phyloP scores from a whole-genome alignment of 768 basidiomycete species.

The Pseudohyphozyma bogoriensis region DNA sequence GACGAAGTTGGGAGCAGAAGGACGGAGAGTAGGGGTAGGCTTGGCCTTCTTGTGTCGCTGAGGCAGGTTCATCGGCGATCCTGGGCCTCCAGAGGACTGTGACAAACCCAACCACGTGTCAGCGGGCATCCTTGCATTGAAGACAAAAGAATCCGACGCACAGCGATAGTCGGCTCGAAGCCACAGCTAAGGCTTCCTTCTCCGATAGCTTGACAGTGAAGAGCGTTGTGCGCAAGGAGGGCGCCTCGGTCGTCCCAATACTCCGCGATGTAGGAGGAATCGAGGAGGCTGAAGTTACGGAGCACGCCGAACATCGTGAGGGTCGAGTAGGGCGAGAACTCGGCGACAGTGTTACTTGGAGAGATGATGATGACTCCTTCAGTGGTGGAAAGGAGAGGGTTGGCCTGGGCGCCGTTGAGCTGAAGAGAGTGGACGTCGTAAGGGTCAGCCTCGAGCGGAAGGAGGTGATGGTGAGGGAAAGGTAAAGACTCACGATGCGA shows the following conservation, averaged over 20 bases:
- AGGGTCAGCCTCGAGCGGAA: neutral
- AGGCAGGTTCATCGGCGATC: too few relatives aligned
- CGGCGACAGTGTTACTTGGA: neutral
- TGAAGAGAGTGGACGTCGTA: neutral
- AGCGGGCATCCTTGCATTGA: too few relatives aligned
- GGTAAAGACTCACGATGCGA: slow-evolving; percentile 3
- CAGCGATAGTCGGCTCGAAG: slow-evolving; percentile 36
- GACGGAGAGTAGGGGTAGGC: too few relatives aligned
- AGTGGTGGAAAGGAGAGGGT: slow-evolving; percentile 15
- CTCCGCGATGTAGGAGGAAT: slow-evolving; percentile 48
- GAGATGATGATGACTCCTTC: slow-evolving; percentile 17
- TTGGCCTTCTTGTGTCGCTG: too few relatives aligned
- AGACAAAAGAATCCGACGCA: too few relatives aligned
- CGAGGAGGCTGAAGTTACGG: slow-evolving; percentile 31
- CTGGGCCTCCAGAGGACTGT: too few relatives aligned
- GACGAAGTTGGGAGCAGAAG: too few relatives aligned
- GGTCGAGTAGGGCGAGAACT: slow-evolving; percentile 11
- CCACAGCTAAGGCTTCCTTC: slow-evolving; percentile 48
- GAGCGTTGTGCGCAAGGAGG: slow-evolving; percentile 44
- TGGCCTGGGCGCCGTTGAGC: neutral
- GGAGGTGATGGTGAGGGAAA: neutral
- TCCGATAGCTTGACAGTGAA: slow-evolving; percentile 48
- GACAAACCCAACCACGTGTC: too few relatives aligned
- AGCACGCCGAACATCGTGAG: slow-evolving; percentile 39
- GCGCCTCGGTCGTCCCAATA: slow-evolving; percentile 60